phyloP scores from a whole-genome alignment of 2,329 filamentous ascomycete species.

The Penicillium rolfsii region DNA sequence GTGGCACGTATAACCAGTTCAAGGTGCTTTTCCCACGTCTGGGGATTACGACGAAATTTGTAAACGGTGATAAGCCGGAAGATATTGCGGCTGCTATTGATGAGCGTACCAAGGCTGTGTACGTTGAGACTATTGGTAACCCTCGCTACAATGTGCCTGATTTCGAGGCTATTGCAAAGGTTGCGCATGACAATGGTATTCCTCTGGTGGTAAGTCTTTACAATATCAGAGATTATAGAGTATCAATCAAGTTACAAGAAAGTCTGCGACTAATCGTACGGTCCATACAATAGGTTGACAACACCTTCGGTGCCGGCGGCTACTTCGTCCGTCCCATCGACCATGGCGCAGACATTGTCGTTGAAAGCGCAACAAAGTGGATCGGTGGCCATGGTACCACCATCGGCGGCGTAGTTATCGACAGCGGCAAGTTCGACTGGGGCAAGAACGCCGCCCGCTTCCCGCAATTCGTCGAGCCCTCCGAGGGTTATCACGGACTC shows the following conservation, averaged over 20 bases:
- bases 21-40: constrained; percentile 88
- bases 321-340: constrained; percentile 86
- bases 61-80: constrained; percentile 76
- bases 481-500: constrained; percentile 59
- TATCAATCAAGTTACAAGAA: neutral
- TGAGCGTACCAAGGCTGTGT: constrained; percentile 90
- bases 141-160: constrained; percentile 92
- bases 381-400: constrained; percentile 95
- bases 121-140: constrained; percentile 91
- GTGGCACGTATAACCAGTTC: constrained; percentile 96
- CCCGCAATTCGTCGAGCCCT: constrained; percentile 86
- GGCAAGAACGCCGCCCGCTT: constrained; percentile 80
- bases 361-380: constrained; percentile 96
- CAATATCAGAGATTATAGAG: neutral
- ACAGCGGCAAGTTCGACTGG: constrained; percentile 94
- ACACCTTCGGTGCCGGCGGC: constrained; percentile 92
- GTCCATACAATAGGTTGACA: constrained; percentile 69
- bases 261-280: neutral
- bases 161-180: constrained; percentile 80
- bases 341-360: constrained; percentile 89
- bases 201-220: constrained; percentile 59
- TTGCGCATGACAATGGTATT: constrained; percentile 72
- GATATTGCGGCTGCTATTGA: constrained; percentile 84
- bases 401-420: constrained; percentile 81
- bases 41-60: constrained; percentile 85